Evolutionary conservation across 257 asterid genomes (phyloP), one percentile per base, ranked within the genome.

Genomic region (Solanum okadae): DNA sequence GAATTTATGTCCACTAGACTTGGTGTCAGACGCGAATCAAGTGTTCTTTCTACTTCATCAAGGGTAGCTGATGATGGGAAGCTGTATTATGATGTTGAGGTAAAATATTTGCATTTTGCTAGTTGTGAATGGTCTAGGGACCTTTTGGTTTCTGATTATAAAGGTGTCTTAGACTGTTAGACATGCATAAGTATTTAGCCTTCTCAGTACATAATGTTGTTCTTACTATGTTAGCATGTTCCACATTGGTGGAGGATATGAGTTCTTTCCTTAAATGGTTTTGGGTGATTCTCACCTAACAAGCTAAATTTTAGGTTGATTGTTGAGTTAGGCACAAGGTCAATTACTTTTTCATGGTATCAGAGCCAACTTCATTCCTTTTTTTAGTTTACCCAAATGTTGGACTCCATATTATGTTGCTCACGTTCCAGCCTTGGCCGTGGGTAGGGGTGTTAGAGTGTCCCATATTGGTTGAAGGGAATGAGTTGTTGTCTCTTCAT

Each of bases 1-100:
- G 99, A 97, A 94, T 97, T 96, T 82, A 97, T 97, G 99, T 97
- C 99, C 37, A 97, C 99, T 27, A 93, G 99, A 91, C 99, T 97
- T 68, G 99, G 99, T 13, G 99, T 97, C 31, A 92, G 93, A 90
- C 96, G 99, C 1, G 96, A 96, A 89, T 92, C 99, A 0, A 92
- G 92, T 5, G 87, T 97, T 86, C 96, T 96, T 63, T 93, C 98
- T 16, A 93, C 99, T 63, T 85, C 96, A 14, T 95, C 99, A 33
- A 96, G 94, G 95, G 90, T 92, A 46, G 99, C 96, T 63, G 90
- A 91, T 90, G 99, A 97, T 91, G 99, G 99, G 34, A 95, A 88
- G 91, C 87, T 96, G 67, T 97, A 97, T 88, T 97, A 96, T 87
- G 89, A 89, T 90, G 95, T 96, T 79, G 98, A 97, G 96, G 99